phyloP scores from a whole-genome alignment of 805 yeast genomes.

The Komagataella pastoris region DNA sequence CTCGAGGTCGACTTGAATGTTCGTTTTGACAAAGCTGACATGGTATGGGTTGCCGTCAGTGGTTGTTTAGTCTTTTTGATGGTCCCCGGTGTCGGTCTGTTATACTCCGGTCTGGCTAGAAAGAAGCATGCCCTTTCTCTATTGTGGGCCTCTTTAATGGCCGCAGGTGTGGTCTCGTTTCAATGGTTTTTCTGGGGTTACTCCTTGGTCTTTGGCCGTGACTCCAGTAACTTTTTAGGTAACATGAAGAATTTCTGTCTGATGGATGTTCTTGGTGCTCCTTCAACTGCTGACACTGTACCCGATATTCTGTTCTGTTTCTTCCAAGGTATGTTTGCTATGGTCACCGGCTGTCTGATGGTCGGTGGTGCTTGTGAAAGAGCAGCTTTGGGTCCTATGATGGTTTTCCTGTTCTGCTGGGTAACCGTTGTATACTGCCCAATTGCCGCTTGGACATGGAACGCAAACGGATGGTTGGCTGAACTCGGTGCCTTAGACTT shows the following conservation, averaged over 20 bases:
- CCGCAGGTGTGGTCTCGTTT: slow-evolving; percentile 68
- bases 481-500: slow-evolving; percentile 80
- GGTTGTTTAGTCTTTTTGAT: slow-evolving; percentile 83
- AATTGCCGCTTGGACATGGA: slow-evolving; percentile 97
- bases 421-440: slow-evolving; percentile 93
- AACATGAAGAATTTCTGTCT: slow-evolving; percentile 70
- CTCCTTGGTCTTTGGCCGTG: slow-evolving; percentile 60
- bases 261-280: slow-evolving; percentile 72
- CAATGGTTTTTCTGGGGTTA: slow-evolving; percentile 99
- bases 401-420: slow-evolving; percentile 90
- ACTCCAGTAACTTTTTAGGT: slow-evolving; percentile 50
- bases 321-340: slow-evolving; percentile 96
- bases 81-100: slow-evolving; percentile 92
- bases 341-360: slow-evolving; percentile 85
- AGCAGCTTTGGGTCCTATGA: slow-evolving; percentile 92
- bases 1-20: slow-evolving; percentile 58
- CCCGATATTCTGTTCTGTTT: slow-evolving; percentile 87
- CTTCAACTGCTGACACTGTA: slow-evolving; percentile 49
- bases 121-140: slow-evolving; percentile 92
- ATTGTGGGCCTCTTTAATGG: slow-evolving; percentile 90
- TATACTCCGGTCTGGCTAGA: slow-evolving; percentile 88
- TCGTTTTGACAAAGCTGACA: slow-evolving; percentile 60
- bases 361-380: slow-evolving; percentile 98
- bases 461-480: slow-evolving; percentile 81
- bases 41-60: slow-evolving; percentile 77